A percentile compares a stretch with the other conserved stretches of the same genome.
phyloP scores from a whole-genome alignment of 1,284 basidiomycete genomes.

The Takashimella koratensis region DNA sequence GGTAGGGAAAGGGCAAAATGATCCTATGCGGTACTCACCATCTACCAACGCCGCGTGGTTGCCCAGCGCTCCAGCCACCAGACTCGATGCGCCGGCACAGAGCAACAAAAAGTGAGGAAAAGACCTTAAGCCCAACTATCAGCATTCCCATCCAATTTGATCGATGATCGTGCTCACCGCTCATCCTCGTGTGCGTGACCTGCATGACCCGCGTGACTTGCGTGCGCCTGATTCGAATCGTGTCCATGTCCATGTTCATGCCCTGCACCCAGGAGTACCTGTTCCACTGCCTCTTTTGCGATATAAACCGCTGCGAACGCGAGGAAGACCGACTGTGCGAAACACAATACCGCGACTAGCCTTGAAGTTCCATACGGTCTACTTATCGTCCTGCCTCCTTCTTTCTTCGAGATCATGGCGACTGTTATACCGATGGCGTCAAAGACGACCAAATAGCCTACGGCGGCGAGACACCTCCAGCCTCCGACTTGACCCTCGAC shows the following conservation, averaged over 20 bases:
- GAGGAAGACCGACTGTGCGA: constrained; percentile 83
- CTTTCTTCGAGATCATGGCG: constrained; percentile 54
- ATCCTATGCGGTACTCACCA: too few species aligned
- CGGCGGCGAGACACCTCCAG: constrained; percentile 77
- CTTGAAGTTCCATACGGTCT: constrained; percentile 58
- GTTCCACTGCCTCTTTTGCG: constrained; percentile 87
- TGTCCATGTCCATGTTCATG: constrained; percentile 55
- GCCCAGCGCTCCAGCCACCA: constrained; percentile 57
- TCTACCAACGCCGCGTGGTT: constrained; percentile 67
- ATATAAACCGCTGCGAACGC: constrained; percentile 89
- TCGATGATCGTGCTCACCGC: constrained; percentile 4
- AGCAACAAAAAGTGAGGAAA: constrained; percentile 60
- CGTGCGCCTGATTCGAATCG: not conserved
- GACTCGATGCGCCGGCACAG: constrained; percentile 49
- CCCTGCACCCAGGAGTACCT: constrained; percentile 61
- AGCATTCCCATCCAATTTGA: not conserved
- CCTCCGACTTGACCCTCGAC: constrained; percentile 85
- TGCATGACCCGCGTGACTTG: constrained; percentile 16
- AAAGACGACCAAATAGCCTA: constrained; percentile 95
- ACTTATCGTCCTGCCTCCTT: constrained; percentile 43
- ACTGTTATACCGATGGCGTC: constrained; percentile 75
- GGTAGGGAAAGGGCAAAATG: too few species aligned
- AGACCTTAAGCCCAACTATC: constrained; percentile 12
- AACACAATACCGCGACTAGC: constrained; percentile 68
- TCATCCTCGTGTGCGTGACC: constrained; percentile 20